Base-by-base conservation (phyloP, 2,329 filamentous ascomycete species). In the Amylocarpus encephaloides region DNA sequence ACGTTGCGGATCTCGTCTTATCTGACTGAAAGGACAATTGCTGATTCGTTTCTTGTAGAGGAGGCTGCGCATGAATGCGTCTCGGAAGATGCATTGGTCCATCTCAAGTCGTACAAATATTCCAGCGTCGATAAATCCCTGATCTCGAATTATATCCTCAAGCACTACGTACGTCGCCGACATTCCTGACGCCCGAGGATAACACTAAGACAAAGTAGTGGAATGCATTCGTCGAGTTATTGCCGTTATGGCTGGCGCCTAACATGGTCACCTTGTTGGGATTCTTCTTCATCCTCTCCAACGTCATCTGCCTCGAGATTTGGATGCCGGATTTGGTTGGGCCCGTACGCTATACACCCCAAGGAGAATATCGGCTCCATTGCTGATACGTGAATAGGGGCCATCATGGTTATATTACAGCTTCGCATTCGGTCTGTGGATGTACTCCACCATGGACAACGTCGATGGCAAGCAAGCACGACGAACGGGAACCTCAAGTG, bases 401-500 rank as follows among this genome's bases (percentile, higher is more conserved):
- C 90, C 91, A 7, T 78, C 85, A 63, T 97, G 93, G 92, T 70
- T 97, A 16, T 97, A 95, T 73, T 94, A 88, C 67, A 95, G 89
- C 71, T 97, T 97, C 68, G 92, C 91, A 1, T 80, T 95, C 58
- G 93, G 93, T 36, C 78, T 98, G 52, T 98, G 95, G 85, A 93
- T 95, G 88, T 95, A 97, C 71, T 94, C 93, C 61, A 98, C 93
- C 12, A 91, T 98, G 85, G 93, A 98, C 74, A 98, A 98, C 68
- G 86, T 97, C 57, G 93, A 98, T 69, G 93, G 93, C 61, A 98
- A 98, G 72, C 93, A 98, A 73, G 93, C 93, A 51, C 80, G 93
- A 57, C 80, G 93, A 63, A 98, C 93, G 3, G 91, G 92, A 47
- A 96, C 92, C 3, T 97, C 92, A 29, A 96, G 90, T 67, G 89